A percentile compares a stretch with the other conserved stretches of the same genome.
Conservation (phyloP, 1,139 yeast species). For the Scheffersomyces parashehatae region DNA sequence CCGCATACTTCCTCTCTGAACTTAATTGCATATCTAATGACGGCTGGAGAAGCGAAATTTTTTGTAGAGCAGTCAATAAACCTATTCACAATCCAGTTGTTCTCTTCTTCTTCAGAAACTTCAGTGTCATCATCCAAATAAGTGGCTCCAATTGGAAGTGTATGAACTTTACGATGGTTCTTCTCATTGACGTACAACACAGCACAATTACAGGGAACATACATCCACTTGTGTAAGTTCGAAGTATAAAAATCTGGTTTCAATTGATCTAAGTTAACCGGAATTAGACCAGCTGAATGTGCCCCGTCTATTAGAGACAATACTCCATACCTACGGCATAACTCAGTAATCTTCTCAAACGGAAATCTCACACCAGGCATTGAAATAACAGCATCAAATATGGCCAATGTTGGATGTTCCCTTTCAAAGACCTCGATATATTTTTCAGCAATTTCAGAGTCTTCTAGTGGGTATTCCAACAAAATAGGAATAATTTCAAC, state of each 20-base stretch:
- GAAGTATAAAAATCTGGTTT: constrained; percentile 64
- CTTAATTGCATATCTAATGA: constrained; percentile 42
- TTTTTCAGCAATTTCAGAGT: constrained; percentile 44
- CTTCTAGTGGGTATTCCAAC: constrained; percentile 50
- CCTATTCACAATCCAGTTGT: constrained; percentile 34
- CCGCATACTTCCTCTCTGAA: constrained; percentile 61
- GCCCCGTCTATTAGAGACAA: constrained; percentile 72
- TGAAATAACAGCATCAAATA: constrained; percentile 65
- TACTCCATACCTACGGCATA: constrained; percentile 50
- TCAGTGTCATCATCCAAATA: constrained; percentile 30
- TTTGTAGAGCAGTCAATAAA: constrained; percentile 42
- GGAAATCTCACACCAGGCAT: constrained; percentile 67
- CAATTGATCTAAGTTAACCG: constrained; percentile 42
- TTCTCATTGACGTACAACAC: constrained; percentile 57
- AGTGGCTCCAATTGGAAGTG: constrained; percentile 58
- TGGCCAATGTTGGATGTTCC: constrained; percentile 32
- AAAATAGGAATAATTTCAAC: constrained; percentile 44
- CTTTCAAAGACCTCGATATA: constrained; percentile 34
- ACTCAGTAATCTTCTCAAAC: constrained; percentile 45
- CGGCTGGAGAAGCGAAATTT: constrained; percentile 25
- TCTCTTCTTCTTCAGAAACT: constrained; percentile 20
- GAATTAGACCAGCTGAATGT: constrained; percentile 62
- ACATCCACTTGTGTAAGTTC: constrained; percentile 73
- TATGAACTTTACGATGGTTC: constrained; percentile 53
- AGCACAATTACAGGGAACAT: constrained; percentile 59